Conservation (phyloP, 768 basidiomycete species). For the Saitozyma sp. region DNA sequence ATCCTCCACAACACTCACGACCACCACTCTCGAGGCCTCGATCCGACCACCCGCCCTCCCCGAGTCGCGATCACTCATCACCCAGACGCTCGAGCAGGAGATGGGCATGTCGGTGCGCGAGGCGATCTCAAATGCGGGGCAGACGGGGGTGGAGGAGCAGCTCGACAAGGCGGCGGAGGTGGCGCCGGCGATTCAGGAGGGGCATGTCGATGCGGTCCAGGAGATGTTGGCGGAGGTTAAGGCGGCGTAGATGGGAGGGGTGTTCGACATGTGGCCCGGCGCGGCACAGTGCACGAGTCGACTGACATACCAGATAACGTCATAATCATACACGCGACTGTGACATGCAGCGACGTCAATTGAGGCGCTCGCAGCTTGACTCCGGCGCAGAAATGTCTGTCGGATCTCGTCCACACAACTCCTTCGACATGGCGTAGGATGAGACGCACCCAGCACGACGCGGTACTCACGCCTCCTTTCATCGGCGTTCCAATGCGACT, state of each 20-base stretch:
- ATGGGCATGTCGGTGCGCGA: constrained; percentile 21
- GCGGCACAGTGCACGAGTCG: too few relatives aligned
- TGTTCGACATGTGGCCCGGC: too few relatives aligned
- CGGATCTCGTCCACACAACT: too few relatives aligned
- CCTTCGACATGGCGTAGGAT: too few relatives aligned
- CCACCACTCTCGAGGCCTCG: constrained; percentile 2
- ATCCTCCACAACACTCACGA: background rate
- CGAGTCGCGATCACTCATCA: constrained; percentile 8
- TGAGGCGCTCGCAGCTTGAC: too few relatives aligned
- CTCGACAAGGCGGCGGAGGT: constrained; percentile 21
- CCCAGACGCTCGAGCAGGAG: constrained; percentile 23
- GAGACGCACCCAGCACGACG: too few relatives aligned
- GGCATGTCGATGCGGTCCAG: background rate
- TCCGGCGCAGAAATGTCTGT: too few relatives aligned
- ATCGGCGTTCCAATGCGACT: too few relatives aligned
- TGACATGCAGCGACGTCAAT: too few relatives aligned
- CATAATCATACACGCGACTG: too few relatives aligned
- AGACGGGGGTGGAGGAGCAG: constrained; percentile 34
- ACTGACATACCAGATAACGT: too few relatives aligned
- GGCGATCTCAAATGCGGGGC: constrained; percentile 23
- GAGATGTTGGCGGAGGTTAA: background rate
- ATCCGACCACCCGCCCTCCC: background rate
- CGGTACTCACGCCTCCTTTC: too few relatives aligned
- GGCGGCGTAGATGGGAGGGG: background rate
- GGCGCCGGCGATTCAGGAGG: constrained; percentile 11